These are phyloP conservation scores for Cyberlindnera bimundalis DNA, from an alignment of 805 yeast species.

Conservation along the genomic window DNA sequence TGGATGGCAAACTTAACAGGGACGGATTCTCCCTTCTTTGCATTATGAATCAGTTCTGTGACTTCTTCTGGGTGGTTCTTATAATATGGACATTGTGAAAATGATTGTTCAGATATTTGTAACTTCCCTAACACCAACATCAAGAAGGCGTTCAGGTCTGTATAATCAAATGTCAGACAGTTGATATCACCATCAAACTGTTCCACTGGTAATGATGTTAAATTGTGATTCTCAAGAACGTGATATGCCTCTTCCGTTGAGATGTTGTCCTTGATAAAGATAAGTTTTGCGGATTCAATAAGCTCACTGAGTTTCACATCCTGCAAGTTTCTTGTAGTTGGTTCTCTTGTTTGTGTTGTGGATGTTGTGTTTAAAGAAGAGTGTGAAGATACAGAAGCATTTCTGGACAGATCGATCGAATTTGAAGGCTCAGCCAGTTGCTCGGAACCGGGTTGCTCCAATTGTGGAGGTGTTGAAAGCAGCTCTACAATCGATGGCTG, in stretches of 20 bases:
- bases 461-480: constrained; percentile 72
- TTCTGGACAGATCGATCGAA: constrained; percentile 22
- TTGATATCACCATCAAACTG: constrained; percentile 51
- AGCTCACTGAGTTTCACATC: constrained; percentile 68
- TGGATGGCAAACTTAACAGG: constrained; percentile 87
- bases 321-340: constrained; percentile 63
- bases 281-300: constrained; percentile 73
- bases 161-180: constrained; percentile 86
- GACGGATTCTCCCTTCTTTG: constrained; percentile 84
- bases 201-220: constrained; percentile 85
- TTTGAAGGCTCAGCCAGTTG: constrained; percentile 12
- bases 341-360: constrained; percentile 8
- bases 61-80: constrained; percentile 37
- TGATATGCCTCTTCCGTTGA: constrained; percentile 90
- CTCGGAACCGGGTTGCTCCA: constrained; percentile 28
- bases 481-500: constrained; percentile 73
- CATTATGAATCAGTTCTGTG: constrained; percentile 46
- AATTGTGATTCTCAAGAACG: constrained; percentile 61
- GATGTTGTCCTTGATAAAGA: constrained; percentile 59
- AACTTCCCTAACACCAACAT: constrained; percentile 78
- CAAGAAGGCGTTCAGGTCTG: constrained; percentile 84
- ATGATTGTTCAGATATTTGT: constrained; percentile 33
- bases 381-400: constrained; percentile 30
- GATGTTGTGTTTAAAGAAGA: constrained; percentile 67
- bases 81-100: constrained; percentile 24